A percentile compares a stretch with the other conserved stretches of the same genome.
These are phyloP conservation scores for Ustilago shanxiensis DNA, from an alignment of 1,284 basidiomycete genomes.

Conservation along the genomic window DNA sequence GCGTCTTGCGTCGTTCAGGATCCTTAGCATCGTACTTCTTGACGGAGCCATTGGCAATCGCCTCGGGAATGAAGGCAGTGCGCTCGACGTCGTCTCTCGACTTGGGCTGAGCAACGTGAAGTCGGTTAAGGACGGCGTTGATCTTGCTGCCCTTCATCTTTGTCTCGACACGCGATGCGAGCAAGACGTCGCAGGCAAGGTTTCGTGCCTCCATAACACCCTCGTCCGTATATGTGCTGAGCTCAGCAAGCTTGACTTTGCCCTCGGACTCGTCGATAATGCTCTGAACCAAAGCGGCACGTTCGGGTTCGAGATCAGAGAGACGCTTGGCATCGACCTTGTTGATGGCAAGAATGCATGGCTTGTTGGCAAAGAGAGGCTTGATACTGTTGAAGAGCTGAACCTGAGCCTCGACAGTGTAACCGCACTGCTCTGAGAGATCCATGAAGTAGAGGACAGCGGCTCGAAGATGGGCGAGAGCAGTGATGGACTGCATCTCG, in stretches of 20 bases:
- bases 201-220: constrained; percentile 68
- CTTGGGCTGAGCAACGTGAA: constrained; percentile 67
- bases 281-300: constrained; percentile 60
- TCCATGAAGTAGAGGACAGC: constrained; percentile 70
- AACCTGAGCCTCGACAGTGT: constrained; percentile 69
- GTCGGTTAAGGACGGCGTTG: constrained; percentile 66
- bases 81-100: constrained; percentile 65
- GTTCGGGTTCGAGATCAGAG: constrained; percentile 61
- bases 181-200: constrained; percentile 66
- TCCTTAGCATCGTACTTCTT: constrained; percentile 67
- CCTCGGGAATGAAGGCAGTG: constrained; percentile 62
- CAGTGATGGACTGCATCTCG: constrained; percentile 70
- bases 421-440: constrained; percentile 69
- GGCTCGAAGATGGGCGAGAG: constrained; percentile 67
- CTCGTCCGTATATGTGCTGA: constrained; percentile 69
- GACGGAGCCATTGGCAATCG: constrained; percentile 50
- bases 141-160: constrained; percentile 68
- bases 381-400: constrained; percentile 70
- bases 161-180: constrained; percentile 65
- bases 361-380: constrained; percentile 69
- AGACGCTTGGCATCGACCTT: constrained; percentile 66
- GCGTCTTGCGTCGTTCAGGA: constrained; percentile 61
- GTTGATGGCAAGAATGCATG: constrained; percentile 69
- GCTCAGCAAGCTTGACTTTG: constrained; percentile 64
- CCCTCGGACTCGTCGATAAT: constrained; percentile 63